Evolutionary conservation across 805 yeast genomes (phyloP), one percentile per base, ranked within the genome.

Genomic region (Grigorovia transvaalensis): DNA sequence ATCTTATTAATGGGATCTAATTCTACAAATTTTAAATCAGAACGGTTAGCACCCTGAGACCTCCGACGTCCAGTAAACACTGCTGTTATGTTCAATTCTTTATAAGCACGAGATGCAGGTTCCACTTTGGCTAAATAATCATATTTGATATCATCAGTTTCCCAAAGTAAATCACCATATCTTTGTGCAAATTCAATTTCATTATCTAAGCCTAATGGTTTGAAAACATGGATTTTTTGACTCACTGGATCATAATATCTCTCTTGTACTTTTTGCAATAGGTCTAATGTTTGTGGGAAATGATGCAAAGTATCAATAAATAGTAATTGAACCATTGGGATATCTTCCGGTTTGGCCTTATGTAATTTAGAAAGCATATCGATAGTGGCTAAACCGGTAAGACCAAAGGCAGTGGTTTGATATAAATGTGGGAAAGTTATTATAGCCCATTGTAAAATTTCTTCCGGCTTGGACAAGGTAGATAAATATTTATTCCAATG

Each of bases 361-460:
- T 63, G 52, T 55, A 83, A 59, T 62, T 81, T 79, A 35, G 85
- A 76, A 30, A 90, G 68, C 77, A 90, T 85, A 66, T 90, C 96
- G 45, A 87, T 73, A 12, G 91, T 90, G 33, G 85, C 96, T 53
- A 91, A 70, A 0, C 98, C 98, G 1, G 96, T 87, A 47, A 91
- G 74, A 0, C 98, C 98, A 69, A 91, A 89, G 1, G 98, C 98
- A 0, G 98, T 88, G 1, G 96, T 89, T 69, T 91, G 98, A 62
- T 66, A 90, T 42, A 91, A 71, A 44, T 81, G 74, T 2, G 96
- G 96, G 61, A 90, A 82, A 0, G 95, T 88, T n/a, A 78, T 66
- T 15, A 84, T 69, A 0, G 96, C 80, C 97, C 98, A 91, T 60
- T 75, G 71, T 29, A 91, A 69, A 52, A 91, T 81, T 53, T 88